These are phyloP conservation scores for Candida ulmi DNA, from an alignment of 805 yeast species.

Conservation along the genomic window DNA sequence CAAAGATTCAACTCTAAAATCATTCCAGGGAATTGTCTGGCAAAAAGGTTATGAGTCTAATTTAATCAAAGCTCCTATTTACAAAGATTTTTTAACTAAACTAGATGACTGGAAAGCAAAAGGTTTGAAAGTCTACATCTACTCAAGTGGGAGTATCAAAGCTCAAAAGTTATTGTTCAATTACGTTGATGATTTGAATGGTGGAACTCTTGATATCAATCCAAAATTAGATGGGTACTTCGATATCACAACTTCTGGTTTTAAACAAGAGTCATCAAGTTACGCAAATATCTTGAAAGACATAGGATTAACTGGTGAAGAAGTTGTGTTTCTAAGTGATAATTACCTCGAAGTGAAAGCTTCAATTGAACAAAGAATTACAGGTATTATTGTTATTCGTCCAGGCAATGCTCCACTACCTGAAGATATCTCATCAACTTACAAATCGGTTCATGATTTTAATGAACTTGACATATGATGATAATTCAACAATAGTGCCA, in stretches of 20 bases:
- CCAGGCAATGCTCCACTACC: conserved; percentile 66
- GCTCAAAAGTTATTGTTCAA: conserved; percentile 80
- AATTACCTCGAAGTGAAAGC: conserved; percentile 74
- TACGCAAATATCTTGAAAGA: conserved; percentile 48
- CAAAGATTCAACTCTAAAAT: conserved; percentile 72
- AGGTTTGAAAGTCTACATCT: conserved; percentile 49
- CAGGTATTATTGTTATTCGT: conserved; percentile 53
- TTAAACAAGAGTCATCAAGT: conserved; percentile 51
- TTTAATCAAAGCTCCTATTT: conserved; percentile 71
- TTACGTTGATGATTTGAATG: conserved; percentile 41
- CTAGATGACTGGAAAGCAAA: conserved; percentile 37
- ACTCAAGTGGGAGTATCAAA: conserved; percentile 83
- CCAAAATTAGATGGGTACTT: conserved; percentile 58
- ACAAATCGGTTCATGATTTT: conserved; percentile 26
- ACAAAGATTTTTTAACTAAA: conserved; percentile 59
- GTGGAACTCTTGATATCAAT: conserved; percentile 44
- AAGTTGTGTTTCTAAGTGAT: conserved; percentile 71
- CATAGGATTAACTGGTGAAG: conserved; percentile 28
- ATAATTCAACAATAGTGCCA: background rate
- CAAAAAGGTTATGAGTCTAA: conserved; percentile 73
- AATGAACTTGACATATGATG: conserved; percentile 15
- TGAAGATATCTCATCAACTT: conserved; percentile 26
- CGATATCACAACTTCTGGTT: conserved; percentile 83
- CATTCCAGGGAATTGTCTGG: conserved; percentile 85
- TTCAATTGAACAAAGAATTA: conserved; percentile 60